Evolutionary conservation across 1,139 yeast genomes (phyloP).

Genomic region (Zygosaccharomyces pseudobailii): DNA sequence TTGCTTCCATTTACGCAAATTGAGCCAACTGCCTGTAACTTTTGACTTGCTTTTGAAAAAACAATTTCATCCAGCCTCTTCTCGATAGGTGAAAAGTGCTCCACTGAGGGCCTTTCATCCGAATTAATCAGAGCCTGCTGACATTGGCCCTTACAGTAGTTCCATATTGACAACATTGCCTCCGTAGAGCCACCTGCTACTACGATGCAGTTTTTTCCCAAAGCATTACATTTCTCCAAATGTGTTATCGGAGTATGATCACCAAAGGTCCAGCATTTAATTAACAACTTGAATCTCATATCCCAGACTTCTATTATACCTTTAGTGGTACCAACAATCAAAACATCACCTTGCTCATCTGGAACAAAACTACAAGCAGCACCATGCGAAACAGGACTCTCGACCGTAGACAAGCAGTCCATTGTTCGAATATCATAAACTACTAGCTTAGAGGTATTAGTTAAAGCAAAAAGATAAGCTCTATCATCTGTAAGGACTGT

Average conservation of each 20-base stretch:
- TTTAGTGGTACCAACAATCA: conserved; percentile 65
- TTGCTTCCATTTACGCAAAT: conserved; percentile 11
- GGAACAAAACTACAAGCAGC: conserved; percentile 54
- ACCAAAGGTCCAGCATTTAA: conserved; percentile 59
- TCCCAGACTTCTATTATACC: conserved; percentile 85
- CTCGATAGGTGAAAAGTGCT: conserved; percentile 16
- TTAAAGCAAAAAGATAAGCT: conserved; percentile 44
- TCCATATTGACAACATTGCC: conserved; percentile 70
- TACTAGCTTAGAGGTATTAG: conserved; percentile 51
- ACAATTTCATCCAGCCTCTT: conserved; percentile 9
- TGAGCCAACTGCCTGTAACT: conserved; percentile 6
- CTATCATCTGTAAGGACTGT: conserved; percentile 37
- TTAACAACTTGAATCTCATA: conserved; percentile 55
- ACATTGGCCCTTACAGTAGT: conserved; percentile 61
- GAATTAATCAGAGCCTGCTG: conserved; percentile 47
- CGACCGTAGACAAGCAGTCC: conserved; percentile 42
- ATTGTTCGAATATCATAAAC: conserved; percentile 58
- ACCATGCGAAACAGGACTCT: conserved; percentile 64
- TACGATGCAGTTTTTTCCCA: conserved; percentile 42
- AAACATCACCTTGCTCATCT: conserved; percentile 55
- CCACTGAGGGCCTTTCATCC: conserved; percentile 21
- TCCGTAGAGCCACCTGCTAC: conserved; percentile 64
- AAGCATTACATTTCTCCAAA: conserved; percentile 42
- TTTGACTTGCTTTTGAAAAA: conserved; percentile 2
- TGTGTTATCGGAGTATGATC: conserved; percentile 45